phyloP scores from a whole-genome alignment of 257 asterid species.

The Fraxinus excelsior region DNA sequence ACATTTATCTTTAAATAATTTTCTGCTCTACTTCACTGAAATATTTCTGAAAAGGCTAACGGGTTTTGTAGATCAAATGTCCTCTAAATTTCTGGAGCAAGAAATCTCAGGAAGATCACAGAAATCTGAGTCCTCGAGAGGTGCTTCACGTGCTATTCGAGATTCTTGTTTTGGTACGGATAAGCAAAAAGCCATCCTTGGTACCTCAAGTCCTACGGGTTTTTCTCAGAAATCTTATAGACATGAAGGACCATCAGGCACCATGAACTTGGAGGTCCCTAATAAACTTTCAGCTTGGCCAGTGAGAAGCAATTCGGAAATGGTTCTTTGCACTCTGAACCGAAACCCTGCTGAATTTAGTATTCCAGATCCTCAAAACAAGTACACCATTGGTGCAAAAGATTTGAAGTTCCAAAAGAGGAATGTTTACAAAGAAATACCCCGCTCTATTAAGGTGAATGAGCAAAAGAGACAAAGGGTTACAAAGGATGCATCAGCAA shows the following conservation, averaged over 20 bases:
- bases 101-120: constrained; percentile 19
- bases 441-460: constrained; percentile 18
- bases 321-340: constrained; percentile 49
- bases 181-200: background rate
- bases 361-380: constrained; percentile 45
- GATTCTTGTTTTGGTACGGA: background rate
- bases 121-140: background rate
- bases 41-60: background rate
- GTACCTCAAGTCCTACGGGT: background rate
- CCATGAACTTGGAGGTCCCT: constrained; percentile 20
- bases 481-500: constrained; percentile 31
- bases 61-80: constrained; percentile 29
- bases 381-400: constrained; percentile 42
- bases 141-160: background rate
- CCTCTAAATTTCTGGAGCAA: constrained; percentile 13
- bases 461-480: constrained; percentile 36
- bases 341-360: constrained; percentile 74
- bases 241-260: constrained; percentile 9
- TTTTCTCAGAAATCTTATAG: background rate
- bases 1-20: background rate
- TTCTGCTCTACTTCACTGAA: background rate
- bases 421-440: constrained; percentile 15
- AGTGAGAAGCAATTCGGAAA: constrained; percentile 10
- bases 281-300: constrained; percentile 7
- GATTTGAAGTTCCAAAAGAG: constrained; percentile 40